phyloP scores from a whole-genome alignment of 345 rosid species.

The Linum lewisii region DNA sequence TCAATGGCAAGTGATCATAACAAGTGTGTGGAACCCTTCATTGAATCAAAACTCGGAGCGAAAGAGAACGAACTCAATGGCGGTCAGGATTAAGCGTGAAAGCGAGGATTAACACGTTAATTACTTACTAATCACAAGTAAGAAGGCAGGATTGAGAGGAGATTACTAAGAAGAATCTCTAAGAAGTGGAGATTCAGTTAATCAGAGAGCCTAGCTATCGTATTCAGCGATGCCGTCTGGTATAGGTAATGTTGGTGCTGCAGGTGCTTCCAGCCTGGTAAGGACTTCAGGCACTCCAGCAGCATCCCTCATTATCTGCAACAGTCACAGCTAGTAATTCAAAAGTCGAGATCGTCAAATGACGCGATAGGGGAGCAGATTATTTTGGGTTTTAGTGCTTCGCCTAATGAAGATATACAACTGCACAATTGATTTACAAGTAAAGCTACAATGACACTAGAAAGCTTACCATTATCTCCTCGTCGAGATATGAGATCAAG shows the following conservation, averaged over 20 bases:
- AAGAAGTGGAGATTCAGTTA: not conserved
- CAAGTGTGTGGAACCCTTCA: too few species aligned
- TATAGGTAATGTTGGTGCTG: slow-evolving; percentile 22
- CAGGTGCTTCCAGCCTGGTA: slow-evolving; percentile 54
- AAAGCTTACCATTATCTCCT: slow-evolving; percentile 74
- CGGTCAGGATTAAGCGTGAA: too few species aligned
- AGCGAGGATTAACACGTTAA: too few species aligned
- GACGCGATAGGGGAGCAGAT: too few species aligned
- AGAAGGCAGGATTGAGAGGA: not conserved
- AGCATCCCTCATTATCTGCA: slow-evolving; percentile 64
- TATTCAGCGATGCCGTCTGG: slow-evolving; percentile 41
- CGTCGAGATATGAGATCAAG: slow-evolving; percentile 92
- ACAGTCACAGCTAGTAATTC: not conserved
- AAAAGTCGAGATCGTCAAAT: too few species aligned
- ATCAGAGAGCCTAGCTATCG: slow-evolving; percentile 34
- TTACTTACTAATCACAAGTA: too few species aligned
- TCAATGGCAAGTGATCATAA: too few species aligned
- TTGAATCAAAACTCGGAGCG: too few species aligned
- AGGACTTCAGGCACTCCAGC: slow-evolving; percentile 82
- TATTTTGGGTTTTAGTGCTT: too few species aligned
- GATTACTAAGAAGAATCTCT: not conserved
- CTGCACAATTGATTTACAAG: not conserved
- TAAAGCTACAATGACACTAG: not conserved
- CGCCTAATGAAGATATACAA: too few species aligned
- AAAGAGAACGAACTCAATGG: too few species aligned